These are phyloP conservation scores for Aurifilum marmelostoma DNA, from an alignment of 2,329 filamentous ascomycete species.

Conservation along the genomic window DNA sequence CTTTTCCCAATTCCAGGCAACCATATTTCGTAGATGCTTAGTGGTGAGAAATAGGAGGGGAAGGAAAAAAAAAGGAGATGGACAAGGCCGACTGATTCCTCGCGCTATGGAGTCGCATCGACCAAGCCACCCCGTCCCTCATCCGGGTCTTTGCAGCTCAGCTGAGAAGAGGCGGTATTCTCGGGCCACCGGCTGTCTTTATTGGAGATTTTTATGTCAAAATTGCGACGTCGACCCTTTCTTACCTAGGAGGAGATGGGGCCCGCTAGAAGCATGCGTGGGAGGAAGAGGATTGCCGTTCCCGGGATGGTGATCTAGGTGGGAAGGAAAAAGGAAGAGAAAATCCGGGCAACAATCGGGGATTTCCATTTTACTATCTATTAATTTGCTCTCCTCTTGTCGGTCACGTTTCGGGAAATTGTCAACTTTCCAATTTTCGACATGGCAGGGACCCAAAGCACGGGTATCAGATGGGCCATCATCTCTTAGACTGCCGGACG, in stretches of 20 bases:
- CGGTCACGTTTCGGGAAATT: conserved; percentile 6
- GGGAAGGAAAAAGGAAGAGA: too few relatives aligned
- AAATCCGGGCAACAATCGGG: too few relatives aligned
- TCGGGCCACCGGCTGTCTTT: background rate
- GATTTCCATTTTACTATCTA: background rate
- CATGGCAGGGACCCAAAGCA: background rate
- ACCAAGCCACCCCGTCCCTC: background rate
- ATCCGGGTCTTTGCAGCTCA: background rate
- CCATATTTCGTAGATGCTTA: conserved; percentile 5
- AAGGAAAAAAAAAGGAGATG: background rate
- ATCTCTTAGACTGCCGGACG: background rate
- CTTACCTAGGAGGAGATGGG: background rate
- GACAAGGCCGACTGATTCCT: background rate
- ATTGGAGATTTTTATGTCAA: background rate
- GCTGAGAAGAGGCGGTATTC: background rate
- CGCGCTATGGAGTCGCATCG: background rate
- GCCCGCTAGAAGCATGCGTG: background rate
- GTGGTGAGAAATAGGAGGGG: background rate
- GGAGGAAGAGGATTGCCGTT: background rate
- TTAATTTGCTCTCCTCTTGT: too few relatives aligned
- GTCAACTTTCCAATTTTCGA: background rate
- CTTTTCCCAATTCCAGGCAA: background rate
- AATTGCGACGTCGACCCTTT: background rate
- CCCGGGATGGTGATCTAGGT: too few relatives aligned
- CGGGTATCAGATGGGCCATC: background rate